Evolutionary conservation across 805 yeast genomes (phyloP).

Genomic region (Candida easanensis): DNA sequence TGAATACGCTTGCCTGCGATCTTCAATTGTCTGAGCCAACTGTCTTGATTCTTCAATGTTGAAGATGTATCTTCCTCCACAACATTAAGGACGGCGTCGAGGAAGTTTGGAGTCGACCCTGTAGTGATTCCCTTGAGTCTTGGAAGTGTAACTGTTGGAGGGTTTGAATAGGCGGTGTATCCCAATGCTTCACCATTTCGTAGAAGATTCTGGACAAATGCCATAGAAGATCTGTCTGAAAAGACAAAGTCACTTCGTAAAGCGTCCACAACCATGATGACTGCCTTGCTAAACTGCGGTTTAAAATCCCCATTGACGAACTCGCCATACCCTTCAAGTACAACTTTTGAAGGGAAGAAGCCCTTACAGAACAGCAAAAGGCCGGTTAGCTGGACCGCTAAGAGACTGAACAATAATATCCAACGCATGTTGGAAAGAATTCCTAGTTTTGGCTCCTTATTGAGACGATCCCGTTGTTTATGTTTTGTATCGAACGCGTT

Average conservation of each 20-base stretch:
- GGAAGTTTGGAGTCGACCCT: conserved; percentile 89
- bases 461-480: no score
- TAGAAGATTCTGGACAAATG: conserved; percentile 61
- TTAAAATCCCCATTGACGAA: conserved; percentile 30
- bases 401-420: conserved; percentile 2
- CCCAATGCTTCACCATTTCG: conserved; percentile 74
- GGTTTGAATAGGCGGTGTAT: conserved; percentile 86
- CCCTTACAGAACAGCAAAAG: conserved; percentile 70
- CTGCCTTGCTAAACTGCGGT: conserved; percentile 60
- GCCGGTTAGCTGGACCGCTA: conserved; percentile 45
- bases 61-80: conserved; percentile 84
- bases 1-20: conserved; percentile 44
- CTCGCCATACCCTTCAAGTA: conserved; percentile 57
- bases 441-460: not conserved
- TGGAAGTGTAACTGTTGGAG: conserved; percentile 96
- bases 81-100: conserved; percentile 91
- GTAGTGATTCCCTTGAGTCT: conserved; percentile 90
- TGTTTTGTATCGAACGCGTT: no score
- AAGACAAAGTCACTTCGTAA: conserved; percentile 85
- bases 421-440: conserved; percentile 5
- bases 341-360: conserved; percentile 87
- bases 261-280: conserved; percentile 91
- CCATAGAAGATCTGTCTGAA: conserved; percentile 62
- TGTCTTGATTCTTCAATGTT: conserved; percentile 70
- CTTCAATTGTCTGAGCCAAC: conserved; percentile 76